Evolutionary conservation across 495 filamentous ascomycete genomes (phyloP).

Genomic region (Pyrenula aspistea): DNA sequence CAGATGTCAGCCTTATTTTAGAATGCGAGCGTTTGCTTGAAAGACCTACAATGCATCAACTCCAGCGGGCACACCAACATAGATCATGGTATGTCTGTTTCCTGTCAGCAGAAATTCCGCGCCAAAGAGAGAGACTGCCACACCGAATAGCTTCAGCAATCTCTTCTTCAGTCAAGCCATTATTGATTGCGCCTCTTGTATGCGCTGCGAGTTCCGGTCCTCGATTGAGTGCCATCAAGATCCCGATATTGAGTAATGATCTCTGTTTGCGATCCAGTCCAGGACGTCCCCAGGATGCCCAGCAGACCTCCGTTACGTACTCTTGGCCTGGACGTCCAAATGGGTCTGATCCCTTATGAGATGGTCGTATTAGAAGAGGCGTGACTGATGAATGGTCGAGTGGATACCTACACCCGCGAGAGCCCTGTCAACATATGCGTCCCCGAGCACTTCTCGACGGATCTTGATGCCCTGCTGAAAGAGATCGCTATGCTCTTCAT

Average conservation of each 20-base stretch:
- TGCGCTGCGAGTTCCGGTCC: slow-evolving; percentile 39
- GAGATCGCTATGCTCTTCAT: slow-evolving; percentile 23
- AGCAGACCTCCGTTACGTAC: slow-evolving; percentile 40
- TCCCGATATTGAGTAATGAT: slow-evolving; percentile 40
- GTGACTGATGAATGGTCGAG: slow-evolving; percentile 7
- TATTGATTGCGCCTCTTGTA: slow-evolving; percentile 40
- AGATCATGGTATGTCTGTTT: slow-evolving; percentile 30
- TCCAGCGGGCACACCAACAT: slow-evolving; percentile 46
- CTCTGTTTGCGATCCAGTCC: slow-evolving; percentile 42
- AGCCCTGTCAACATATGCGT: slow-evolving; percentile 35
- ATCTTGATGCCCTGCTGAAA: slow-evolving; percentile 39
- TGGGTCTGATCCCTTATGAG: background rate
- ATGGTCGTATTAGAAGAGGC: background rate
- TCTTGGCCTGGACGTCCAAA: slow-evolving; percentile 41
- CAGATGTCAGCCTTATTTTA: background rate
- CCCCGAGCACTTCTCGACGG: slow-evolving; percentile 37
- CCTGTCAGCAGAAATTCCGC: background rate
- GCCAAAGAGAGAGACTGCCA: background rate
- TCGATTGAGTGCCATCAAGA: slow-evolving; percentile 40
- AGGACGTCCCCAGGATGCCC: slow-evolving; percentile 42
- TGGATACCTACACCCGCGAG: slow-evolving; percentile 22
- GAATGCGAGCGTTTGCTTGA: background rate
- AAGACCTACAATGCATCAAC: slow-evolving; percentile 30
- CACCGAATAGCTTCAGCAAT: slow-evolving; percentile 38
- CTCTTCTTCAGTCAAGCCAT: slow-evolving; percentile 39